Evolutionary conservation across 2,329 filamentous ascomycete species (phyloP).

Genomic region (Colletotrichum euphorbiae): DNA sequence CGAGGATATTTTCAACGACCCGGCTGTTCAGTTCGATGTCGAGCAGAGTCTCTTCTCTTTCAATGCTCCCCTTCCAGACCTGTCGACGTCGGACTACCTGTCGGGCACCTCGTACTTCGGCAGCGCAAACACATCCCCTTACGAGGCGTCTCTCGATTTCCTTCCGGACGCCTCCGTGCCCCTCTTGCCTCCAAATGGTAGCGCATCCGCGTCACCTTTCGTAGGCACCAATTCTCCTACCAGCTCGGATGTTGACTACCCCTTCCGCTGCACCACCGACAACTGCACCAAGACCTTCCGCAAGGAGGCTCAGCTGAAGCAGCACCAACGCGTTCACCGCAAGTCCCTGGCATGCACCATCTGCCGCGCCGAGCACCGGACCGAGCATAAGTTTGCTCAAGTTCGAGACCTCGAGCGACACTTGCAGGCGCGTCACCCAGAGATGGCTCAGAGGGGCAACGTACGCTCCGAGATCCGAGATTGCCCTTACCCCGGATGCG

Average conservation of each 20-base stretch:
- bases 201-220: constrained; percentile 23
- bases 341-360: constrained; percentile 40
- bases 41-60: constrained; percentile 36
- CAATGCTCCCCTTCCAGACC: constrained; percentile 30
- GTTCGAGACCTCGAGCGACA: constrained; percentile 42
- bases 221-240: constrained; percentile 15
- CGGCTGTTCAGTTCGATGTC: constrained; percentile 23
- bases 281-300: constrained; percentile 40
- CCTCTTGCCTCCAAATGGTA: constrained; percentile 1
- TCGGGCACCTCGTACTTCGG: constrained; percentile 33
- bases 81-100: constrained; percentile 32
- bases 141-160: constrained; percentile 30
- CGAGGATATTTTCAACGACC: constrained; percentile 32
- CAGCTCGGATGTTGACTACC: constrained; percentile 26
- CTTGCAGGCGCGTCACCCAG: constrained; percentile 40
- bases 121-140: constrained; percentile 35
- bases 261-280: constrained; percentile 36
- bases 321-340: constrained; percentile 41
- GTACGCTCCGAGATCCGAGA: constrained; percentile 40
- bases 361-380: constrained; percentile 36
- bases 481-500: constrained; percentile 39
- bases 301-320: constrained; percentile 41
- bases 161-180: constrained; percentile 14
- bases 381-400: constrained; percentile 42
- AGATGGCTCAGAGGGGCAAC: constrained; percentile 35